These are phyloP conservation scores for Pseudofabraea citricarpa DNA, from an alignment of 2,329 filamentous ascomycete genomes.

Conservation along the genomic window DNA sequence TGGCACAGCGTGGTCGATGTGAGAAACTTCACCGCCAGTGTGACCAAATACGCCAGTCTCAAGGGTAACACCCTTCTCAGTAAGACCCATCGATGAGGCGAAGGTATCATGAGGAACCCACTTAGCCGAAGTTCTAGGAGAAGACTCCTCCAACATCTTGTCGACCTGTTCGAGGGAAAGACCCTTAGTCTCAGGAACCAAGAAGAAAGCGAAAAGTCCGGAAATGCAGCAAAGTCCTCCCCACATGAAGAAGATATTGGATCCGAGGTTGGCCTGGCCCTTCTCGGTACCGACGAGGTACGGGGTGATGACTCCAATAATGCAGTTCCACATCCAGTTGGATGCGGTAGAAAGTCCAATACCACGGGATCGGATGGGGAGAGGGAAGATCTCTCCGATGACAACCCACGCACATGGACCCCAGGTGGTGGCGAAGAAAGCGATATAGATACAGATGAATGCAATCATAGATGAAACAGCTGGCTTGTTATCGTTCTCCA, in stretches of 20 bases:
- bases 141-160: conserved; percentile 46
- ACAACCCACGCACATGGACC: conserved; percentile 64
- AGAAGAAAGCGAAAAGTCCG: conserved; percentile 49
- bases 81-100: conserved; percentile 6
- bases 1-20: not conserved
- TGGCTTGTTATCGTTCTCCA: conserved; percentile 49
- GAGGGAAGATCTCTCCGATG: conserved; percentile 59
- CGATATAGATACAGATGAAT: conserved; percentile 66
- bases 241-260: conserved; percentile 44
- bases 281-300: conserved; percentile 57
- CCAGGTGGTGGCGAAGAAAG: conserved; percentile 63
- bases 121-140: conserved; percentile 26
- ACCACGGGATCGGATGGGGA: conserved; percentile 75
- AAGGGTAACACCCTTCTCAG: conserved; percentile 3
- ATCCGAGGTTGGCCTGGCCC: conserved; percentile 7
- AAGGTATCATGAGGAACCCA: conserved; percentile 8
- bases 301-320: conserved; percentile 63
- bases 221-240: conserved; percentile 48
- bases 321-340: conserved; percentile 88
- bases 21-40: not conserved
- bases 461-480: conserved; percentile 64
- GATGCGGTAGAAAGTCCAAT: conserved; percentile 80
- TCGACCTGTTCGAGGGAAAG: conserved; percentile 68
- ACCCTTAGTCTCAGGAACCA: conserved; percentile 68
- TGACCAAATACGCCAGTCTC: not conserved